Evolutionary conservation across 371 early-diverging fungal species (phyloP).

Genomic region (Mucor saturninus): DNA sequence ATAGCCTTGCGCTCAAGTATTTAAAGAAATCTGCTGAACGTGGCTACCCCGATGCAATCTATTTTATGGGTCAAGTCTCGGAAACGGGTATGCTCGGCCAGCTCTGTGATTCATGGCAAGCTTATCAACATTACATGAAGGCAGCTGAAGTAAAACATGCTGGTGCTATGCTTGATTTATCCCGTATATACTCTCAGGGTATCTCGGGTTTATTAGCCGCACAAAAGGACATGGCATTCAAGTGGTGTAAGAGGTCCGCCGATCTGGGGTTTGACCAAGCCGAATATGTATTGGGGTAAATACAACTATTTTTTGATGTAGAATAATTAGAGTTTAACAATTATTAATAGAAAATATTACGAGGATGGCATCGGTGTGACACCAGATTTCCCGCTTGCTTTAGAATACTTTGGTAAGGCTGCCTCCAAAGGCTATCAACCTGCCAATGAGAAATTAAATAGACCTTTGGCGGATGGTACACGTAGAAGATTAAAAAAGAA

Average conservation of each 20-base stretch:
- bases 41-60: slow-evolving; percentile 30
- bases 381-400: slow-evolving; percentile 34
- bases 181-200: slow-evolving; percentile 19
- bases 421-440: slow-evolving; percentile 41
- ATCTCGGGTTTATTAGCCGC: slow-evolving; percentile 16
- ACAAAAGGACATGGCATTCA: slow-evolving; percentile 38
- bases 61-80: slow-evolving; percentile 26
- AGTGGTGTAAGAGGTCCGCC: slow-evolving; percentile 48
- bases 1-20: slow-evolving; percentile 14
- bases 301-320: neutral
- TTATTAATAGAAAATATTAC: slow-evolving; percentile 39
- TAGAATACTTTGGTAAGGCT: slow-evolving; percentile 39
- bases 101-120: slow-evolving; percentile 16
- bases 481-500: slow-evolving; percentile 7
- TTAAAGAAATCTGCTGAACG: slow-evolving; percentile 18
- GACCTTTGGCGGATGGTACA: slow-evolving; percentile 13
- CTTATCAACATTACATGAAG: slow-evolving; percentile 18
- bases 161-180: slow-evolving; percentile 25
- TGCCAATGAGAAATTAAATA: slow-evolving; percentile 40
- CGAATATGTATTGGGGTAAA: slow-evolving; percentile 47
- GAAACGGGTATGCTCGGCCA: slow-evolving; percentile 22
- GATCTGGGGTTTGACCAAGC: slow-evolving; percentile 43
- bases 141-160: slow-evolving; percentile 25
- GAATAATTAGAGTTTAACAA: neutral
- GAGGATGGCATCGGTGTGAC: slow-evolving; percentile 41